Base-by-base conservation (phyloP, 2,329 filamentous ascomycete genomes). In the Aspergillus nomiae region DNA sequence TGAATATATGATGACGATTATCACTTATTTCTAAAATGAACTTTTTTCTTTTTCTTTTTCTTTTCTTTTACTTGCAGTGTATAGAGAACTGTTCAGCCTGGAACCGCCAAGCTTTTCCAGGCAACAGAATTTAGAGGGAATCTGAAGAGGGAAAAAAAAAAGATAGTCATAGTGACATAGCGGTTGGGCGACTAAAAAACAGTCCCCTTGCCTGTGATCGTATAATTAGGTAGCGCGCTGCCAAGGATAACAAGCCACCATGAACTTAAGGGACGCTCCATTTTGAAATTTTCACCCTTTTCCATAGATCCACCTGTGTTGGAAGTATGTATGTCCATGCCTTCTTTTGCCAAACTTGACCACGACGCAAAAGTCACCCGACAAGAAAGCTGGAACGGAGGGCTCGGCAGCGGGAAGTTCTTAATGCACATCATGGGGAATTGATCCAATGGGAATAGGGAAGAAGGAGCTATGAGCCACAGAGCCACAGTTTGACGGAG, bases 401-500 rank as follows among this genome's bases (percentile, higher is more conserved):
- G 43, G 57, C 61, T 58, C 59, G 64, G 59, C 61, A 61, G 58
- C 41, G 46, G 55, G 57, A 65, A 64, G 59, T 56, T 60, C 59
- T 55, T 38, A 55, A 46, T 59, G 60, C 51, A 59, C 53, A 64
- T 64, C 60, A 62, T n/a, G 32, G 21, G 19, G 7, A 30, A 26
- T 41, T 63, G 45, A 30, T 30, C 63, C 63, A 65, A 64, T 64
- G 19, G 59, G 48, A 24, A 48, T 43, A 7, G 14, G 50, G 14
- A 16, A 14, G 50, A 38, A 14, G 19, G 21, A 38, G 26, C 45
- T 57, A 59, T 63, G 65, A 67, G 65, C 65, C 64, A 66, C 64
- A 66, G 65, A 24, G 21, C 21, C 21, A 24, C 21, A 24, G 21
- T 24, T 41, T 55, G 55, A 58, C 58, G 24, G 61, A 60, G 59